Evolutionary conservation across 345 rosid genomes (phyloP).

Genomic region (Gossypium sturtianum): DNA sequence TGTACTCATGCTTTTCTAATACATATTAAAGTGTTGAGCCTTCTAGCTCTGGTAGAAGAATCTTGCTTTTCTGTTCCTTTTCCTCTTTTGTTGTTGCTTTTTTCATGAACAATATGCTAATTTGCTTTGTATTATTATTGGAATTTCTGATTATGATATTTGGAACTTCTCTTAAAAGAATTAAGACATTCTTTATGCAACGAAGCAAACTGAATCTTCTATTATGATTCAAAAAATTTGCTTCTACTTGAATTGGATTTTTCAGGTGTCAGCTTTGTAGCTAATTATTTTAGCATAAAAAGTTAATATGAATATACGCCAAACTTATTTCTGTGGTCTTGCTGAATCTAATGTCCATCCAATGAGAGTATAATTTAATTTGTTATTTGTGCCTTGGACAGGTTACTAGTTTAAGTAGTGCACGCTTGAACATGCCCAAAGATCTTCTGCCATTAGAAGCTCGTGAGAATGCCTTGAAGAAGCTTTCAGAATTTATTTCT

Average conservation of each 20-base stretch:
- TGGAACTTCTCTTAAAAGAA: neutral
- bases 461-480: slow-evolving; percentile 85
- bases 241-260: neutral
- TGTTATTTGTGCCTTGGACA: slow-evolving; percentile 30
- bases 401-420: slow-evolving; percentile 75
- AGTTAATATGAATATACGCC: neutral
- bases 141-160: neutral
- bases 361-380: slow-evolving; percentile 13
- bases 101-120: neutral
- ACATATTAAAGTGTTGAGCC: neutral
- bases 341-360: neutral
- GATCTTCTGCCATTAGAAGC: slow-evolving; percentile 83
- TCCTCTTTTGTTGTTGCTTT: neutral
- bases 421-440: slow-evolving; percentile 63
- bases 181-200: neutral
- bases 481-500: slow-evolving; percentile 69
- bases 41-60: neutral
- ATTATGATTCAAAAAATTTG: neutral
- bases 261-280: neutral
- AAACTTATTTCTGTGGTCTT: neutral
- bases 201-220: neutral
- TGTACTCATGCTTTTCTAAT: no score
- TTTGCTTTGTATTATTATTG: neutral
- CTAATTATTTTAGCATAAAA: neutral
- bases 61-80: neutral